Evolutionary conservation across 2,329 filamentous ascomycete species (phyloP).

Genomic region (Dissoconium aciculare): DNA sequence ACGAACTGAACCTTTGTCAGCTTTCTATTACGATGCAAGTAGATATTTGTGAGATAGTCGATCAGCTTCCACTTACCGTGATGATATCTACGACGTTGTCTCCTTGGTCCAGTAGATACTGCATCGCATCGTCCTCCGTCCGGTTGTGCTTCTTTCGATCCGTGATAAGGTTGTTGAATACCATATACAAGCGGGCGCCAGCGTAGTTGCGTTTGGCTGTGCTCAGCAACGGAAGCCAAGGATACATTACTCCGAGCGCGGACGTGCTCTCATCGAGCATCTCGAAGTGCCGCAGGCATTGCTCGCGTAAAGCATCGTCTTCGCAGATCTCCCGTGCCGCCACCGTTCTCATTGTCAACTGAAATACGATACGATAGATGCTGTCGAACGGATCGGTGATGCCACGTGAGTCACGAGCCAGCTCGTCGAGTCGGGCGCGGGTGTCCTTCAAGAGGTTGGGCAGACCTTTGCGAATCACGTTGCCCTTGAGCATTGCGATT

Average conservation of each 20-base stretch:
- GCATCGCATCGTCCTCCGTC: slow-evolving; percentile 37
- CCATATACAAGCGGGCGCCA: slow-evolving; percentile 35
- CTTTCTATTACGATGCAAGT: too few relatives aligned
- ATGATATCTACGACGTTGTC: slow-evolving; percentile 29
- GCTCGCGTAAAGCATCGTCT: slow-evolving; percentile 27
- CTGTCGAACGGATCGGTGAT: slow-evolving; percentile 40
- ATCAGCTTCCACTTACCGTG: too few relatives aligned
- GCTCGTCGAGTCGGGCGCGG: slow-evolving; percentile 24
- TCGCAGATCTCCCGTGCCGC: slow-evolving; percentile 40
- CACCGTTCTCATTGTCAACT: slow-evolving; percentile 43
- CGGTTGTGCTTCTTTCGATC: slow-evolving; percentile 30
- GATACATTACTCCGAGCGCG: slow-evolving; percentile 37
- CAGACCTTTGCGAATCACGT: slow-evolving; percentile 20
- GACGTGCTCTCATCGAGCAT: slow-evolving; percentile 32
- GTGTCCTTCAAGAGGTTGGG: slow-evolving; percentile 32
- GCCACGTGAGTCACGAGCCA: slow-evolving; percentile 22
- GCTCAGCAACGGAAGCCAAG: slow-evolving; percentile 34
- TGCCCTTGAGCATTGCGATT: slow-evolving; percentile 17
- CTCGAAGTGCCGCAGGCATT: slow-evolving; percentile 33
- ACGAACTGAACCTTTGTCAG: slow-evolving; percentile 36
- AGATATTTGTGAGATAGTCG: slow-evolving; percentile 10
- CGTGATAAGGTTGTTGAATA: slow-evolving; percentile 36
- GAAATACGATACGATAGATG: slow-evolving; percentile 39
- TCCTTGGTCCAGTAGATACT: slow-evolving; percentile 39
- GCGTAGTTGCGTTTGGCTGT: slow-evolving; percentile 32